These are phyloP conservation scores for Trifolium repens DNA, from an alignment of 306 rosid species.

Conservation along the genomic window DNA sequence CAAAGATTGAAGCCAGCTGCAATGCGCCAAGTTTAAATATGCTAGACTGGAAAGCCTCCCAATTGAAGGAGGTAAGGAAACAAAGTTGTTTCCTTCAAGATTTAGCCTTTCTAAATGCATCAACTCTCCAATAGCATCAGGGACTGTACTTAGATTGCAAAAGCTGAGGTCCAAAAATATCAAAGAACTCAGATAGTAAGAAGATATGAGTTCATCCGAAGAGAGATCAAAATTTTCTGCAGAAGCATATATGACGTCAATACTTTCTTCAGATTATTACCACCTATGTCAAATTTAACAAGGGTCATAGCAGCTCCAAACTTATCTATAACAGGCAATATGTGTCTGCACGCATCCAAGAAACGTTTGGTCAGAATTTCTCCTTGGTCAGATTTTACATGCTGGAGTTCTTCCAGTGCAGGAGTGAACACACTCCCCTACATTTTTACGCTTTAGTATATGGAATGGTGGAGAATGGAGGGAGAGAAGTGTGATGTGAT, in stretches of 20 bases:
- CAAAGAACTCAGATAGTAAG: too few relatives aligned
- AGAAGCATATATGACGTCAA: too few relatives aligned
- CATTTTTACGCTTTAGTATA: constrained; percentile 51
- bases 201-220: not conserved
- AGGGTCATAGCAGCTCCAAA: constrained; percentile 97
- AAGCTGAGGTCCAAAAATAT: too few relatives aligned
- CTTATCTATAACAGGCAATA: constrained; percentile 90
- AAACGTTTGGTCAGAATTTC: constrained; percentile 79
- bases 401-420: constrained; percentile 76
- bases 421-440: constrained; percentile 77
- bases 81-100: too few relatives aligned
- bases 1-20: too few relatives aligned
- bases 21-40: too few relatives aligned
- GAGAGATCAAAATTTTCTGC: too few relatives aligned
- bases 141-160: too few relatives aligned
- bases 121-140: too few relatives aligned
- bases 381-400: constrained; percentile 73
- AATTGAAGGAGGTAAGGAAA: too few relatives aligned
- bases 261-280: constrained; percentile 48
- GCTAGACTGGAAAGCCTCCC: too few relatives aligned
- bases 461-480: constrained; percentile 16
- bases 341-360: constrained; percentile 86
- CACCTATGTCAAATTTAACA: constrained; percentile 82
- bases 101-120: too few relatives aligned
- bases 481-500: constrained; percentile 12